phyloP scores from a whole-genome alignment of 1,284 basidiomycete genomes.

The Exobasidium cylindrosporum region DNA sequence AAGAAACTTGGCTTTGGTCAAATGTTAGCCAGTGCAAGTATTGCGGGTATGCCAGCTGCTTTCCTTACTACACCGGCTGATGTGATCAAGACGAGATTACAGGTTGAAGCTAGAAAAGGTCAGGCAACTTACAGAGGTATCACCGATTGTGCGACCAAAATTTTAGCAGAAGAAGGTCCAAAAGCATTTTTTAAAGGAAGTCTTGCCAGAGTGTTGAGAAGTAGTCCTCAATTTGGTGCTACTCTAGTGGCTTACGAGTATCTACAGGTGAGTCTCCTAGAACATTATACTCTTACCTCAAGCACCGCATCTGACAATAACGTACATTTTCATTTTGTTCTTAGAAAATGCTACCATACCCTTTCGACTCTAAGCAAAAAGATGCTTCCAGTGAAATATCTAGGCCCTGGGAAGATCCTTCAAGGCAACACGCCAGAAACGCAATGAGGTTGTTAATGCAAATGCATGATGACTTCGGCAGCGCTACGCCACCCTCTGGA shows the following conservation, averaged over 20 bases:
- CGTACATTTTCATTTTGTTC: no score
- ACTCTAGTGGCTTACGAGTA: constrained; percentile 86
- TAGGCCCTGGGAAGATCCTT: constrained; percentile 28
- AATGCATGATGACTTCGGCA: constrained; percentile 30
- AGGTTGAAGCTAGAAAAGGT: constrained; percentile 90
- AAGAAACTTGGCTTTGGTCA: constrained; percentile 89
- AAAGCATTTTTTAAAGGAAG: constrained; percentile 93
- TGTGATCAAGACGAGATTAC: constrained; percentile 97
- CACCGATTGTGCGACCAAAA: constrained; percentile 82
- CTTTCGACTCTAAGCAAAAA: constrained; percentile 20
- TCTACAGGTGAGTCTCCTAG: constrained; percentile 58
- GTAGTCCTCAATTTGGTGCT: constrained; percentile 72
- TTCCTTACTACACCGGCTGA: constrained; percentile 63
- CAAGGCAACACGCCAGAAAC: constrained; percentile 21
- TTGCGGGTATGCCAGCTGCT: constrained; percentile 83
- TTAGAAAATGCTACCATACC: constrained; percentile 26
- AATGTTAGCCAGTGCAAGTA: constrained; percentile 76
- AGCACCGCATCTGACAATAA: background rate
- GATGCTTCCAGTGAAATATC: background rate
- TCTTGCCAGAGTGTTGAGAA: constrained; percentile 81
- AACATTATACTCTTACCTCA: constrained; percentile 8
- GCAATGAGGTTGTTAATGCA: constrained; percentile 20
- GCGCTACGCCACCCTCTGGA: constrained; percentile 17
- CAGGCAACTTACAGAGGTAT: constrained; percentile 91
- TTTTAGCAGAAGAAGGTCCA: constrained; percentile 77